phyloP scores from a whole-genome alignment of 495 filamentous ascomycete genomes.

The Penicillium crystallinum region DNA sequence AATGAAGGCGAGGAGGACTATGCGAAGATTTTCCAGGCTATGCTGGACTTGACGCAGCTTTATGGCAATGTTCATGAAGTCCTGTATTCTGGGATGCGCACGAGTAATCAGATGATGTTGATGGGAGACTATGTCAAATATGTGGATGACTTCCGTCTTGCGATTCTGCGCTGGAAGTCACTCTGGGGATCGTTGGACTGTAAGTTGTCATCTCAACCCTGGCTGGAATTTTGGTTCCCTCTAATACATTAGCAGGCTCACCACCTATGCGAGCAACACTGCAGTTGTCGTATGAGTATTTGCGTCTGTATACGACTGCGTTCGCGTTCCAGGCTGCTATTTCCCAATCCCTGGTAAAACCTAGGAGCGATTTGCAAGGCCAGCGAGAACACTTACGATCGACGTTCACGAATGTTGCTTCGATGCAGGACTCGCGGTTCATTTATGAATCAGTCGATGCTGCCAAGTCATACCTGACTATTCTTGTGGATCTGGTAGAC shows the following conservation, averaged over 20 bases:
- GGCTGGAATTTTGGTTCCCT: background rate
- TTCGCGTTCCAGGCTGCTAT: slow-evolving; percentile 65
- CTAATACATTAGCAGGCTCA: slow-evolving; percentile 41
- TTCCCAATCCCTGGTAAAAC: slow-evolving; percentile 49
- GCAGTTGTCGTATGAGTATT: slow-evolving; percentile 58
- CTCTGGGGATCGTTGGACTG: slow-evolving; percentile 56
- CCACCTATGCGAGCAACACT: slow-evolving; percentile 52
- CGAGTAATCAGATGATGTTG: slow-evolving; percentile 59
- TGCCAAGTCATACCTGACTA: slow-evolving; percentile 54
- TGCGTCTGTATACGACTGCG: slow-evolving; percentile 60
- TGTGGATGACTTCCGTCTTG: slow-evolving; percentile 59
- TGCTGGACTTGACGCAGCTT: slow-evolving; percentile 59
- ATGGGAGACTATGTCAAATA: slow-evolving; percentile 64
- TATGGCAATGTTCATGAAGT: slow-evolving; percentile 64
- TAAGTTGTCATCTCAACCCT: slow-evolving; percentile 20
- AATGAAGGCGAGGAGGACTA: slow-evolving; percentile 54
- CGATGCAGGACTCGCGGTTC: slow-evolving; percentile 56
- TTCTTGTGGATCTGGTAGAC: slow-evolving; percentile 50
- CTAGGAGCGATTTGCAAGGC: slow-evolving; percentile 31
- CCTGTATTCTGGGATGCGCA: slow-evolving; percentile 58
- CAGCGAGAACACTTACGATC: slow-evolving; percentile 41
- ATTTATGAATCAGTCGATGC: slow-evolving; percentile 60
- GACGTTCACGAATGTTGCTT: slow-evolving; percentile 49
- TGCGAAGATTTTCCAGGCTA: slow-evolving; percentile 58
- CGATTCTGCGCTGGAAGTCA: slow-evolving; percentile 59